These are phyloP conservation scores for Aspergillus pseudoterreus DNA, from an alignment of 2,329 filamentous ascomycete species.

Conservation along the genomic window DNA sequence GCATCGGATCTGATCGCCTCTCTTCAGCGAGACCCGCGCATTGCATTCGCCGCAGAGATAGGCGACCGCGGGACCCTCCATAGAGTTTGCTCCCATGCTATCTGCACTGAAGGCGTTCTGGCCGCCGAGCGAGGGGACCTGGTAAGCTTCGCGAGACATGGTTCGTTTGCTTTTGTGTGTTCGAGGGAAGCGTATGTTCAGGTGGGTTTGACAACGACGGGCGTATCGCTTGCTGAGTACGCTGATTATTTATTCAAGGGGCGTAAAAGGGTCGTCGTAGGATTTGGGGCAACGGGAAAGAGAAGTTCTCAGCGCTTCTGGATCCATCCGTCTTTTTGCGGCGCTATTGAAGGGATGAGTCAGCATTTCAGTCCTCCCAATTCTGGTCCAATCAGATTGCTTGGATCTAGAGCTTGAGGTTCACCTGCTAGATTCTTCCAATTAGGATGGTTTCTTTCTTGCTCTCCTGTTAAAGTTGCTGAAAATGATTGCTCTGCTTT, in stretches of 20 bases:
- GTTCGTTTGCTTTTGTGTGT: background rate
- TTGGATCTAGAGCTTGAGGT: background rate
- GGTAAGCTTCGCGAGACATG: constrained; percentile 73
- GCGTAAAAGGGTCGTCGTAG: background rate
- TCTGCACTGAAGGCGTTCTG: constrained; percentile 41
- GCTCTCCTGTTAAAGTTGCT: too few species aligned
- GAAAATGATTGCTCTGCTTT: too few species aligned
- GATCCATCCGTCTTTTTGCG: background rate
- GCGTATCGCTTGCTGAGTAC: background rate
- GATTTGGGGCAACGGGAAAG: background rate
- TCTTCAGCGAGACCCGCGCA: constrained; percentile 68
- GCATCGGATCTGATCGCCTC: constrained; percentile 78
- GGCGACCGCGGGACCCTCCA: constrained; percentile 57
- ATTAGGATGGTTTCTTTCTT: too few species aligned
- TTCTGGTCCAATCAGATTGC: background rate
- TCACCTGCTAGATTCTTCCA: too few species aligned
- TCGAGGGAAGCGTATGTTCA: too few species aligned
- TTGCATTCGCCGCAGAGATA: constrained; percentile 85
- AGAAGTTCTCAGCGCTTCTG: background rate
- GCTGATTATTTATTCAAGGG: background rate
- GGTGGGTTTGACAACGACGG: too few species aligned
- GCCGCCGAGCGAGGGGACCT: constrained; percentile 56
- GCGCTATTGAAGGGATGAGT: background rate
- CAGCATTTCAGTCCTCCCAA: background rate
- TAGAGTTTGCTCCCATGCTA: constrained; percentile 40